Percentiles rank a stretch among this genome's conserved stretches.
phyloP scores from a whole-genome alignment of 352 stramenopile species.

The Phytophthora syringae region DNA sequence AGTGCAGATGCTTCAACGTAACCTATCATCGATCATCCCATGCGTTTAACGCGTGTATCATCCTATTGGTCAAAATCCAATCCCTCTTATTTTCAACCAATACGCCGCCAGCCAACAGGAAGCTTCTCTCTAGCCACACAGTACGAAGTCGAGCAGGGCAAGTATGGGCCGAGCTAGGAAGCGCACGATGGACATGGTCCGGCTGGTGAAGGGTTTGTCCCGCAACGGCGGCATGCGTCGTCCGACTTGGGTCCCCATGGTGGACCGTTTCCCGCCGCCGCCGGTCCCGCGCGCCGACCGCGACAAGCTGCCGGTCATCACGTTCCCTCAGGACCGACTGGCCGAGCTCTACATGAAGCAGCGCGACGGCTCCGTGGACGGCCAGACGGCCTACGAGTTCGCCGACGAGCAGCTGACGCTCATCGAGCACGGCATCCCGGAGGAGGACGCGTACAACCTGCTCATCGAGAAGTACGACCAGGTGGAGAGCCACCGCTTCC shows the following conservation, averaged over 20 bases:
- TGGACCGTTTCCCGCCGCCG: constrained; percentile 81
- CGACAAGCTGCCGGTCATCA: constrained; percentile 79
- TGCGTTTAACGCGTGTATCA: too few relatives aligned
- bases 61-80: not conserved
- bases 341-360: constrained; percentile 85
- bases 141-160: constrained; percentile 6
- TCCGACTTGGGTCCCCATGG: constrained; percentile 73
- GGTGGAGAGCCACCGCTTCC: constrained; percentile 80
- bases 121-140: too few relatives aligned
- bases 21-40: too few relatives aligned
- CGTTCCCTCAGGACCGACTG: constrained; percentile 86
- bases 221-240: constrained; percentile 82
- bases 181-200: constrained; percentile 80
- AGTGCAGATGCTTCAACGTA: too few relatives aligned
- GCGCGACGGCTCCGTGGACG: constrained; percentile 70
- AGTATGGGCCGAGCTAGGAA: constrained; percentile 83
- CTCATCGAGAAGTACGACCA: constrained; percentile 87
- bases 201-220: constrained; percentile 76
- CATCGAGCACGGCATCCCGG: constrained; percentile 81
- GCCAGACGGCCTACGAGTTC: constrained; percentile 88
- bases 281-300: constrained; percentile 76
- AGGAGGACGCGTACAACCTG: constrained; percentile 84
- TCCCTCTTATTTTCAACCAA: too few relatives aligned
- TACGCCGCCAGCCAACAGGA: too few relatives aligned
- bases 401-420: constrained; percentile 87